A percentile compares a stretch with the other conserved stretches of the same genome.
Conservation (phyloP, 352 stramenopile species). For the Phytophthora colocasiae region DNA sequence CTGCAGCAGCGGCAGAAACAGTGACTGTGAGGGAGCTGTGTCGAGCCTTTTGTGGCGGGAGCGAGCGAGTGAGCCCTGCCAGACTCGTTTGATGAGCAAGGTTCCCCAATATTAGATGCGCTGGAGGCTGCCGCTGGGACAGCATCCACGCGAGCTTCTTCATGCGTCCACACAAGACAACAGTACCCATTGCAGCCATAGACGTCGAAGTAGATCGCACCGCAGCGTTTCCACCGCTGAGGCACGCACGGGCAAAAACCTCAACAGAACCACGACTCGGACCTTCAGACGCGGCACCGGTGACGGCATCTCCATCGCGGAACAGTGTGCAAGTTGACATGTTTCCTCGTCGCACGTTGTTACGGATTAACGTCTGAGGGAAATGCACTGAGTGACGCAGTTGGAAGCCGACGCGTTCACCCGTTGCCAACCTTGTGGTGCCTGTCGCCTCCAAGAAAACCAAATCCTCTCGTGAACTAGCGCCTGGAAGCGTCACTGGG, state of each 20-base stretch:
- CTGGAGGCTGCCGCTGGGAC: conserved; percentile 31
- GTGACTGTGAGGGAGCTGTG: conserved; percentile 37
- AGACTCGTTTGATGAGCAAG: conserved; percentile 30
- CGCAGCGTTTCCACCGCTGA: conserved; percentile 40
- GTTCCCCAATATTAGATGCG: conserved; percentile 18
- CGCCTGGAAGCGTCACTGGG: conserved; percentile 38
- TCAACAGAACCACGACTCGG: conserved; percentile 32
- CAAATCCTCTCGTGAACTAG: conserved; percentile 59
- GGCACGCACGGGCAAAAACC: conserved; percentile 39
- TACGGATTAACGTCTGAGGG: conserved; percentile 44
- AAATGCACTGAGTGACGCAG: conserved; percentile 74
- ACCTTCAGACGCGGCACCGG: conserved; percentile 28
- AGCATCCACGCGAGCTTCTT: conserved; percentile 75
- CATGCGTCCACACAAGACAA: conserved; percentile 67
- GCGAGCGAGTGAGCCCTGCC: conserved; percentile 27
- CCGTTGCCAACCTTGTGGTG: conserved; percentile 46
- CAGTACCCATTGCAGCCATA: conserved; percentile 39
- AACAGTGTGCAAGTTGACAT: conserved; percentile 68
- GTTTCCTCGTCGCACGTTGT: conserved; percentile 47
- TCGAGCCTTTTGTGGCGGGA: conserved; percentile 26
- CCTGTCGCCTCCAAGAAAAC: conserved; percentile 66
- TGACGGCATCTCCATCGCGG: conserved; percentile 42
- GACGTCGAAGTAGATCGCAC: conserved; percentile 38
- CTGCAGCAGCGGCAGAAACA: conserved; percentile 31
- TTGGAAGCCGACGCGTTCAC: conserved; percentile 67